Evolutionary conservation across 768 basidiomycete species (phyloP), one percentile per base, ranked within the genome.

Genomic region (Lentinula boryana): DNA sequence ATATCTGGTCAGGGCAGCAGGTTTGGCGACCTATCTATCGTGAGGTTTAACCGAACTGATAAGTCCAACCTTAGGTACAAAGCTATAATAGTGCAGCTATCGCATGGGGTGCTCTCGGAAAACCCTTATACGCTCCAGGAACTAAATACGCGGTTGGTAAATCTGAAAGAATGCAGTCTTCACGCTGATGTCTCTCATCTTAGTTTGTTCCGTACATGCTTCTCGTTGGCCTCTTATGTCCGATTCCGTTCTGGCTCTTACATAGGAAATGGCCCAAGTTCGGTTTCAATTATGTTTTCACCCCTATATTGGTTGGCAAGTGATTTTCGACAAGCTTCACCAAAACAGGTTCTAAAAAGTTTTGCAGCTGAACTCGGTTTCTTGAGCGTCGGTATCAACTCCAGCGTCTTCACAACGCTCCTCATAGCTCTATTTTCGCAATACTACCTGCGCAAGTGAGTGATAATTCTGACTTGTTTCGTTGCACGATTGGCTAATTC

Each of bases 1-100:
- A 81, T 68, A 76, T 83, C 46, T 84, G 82, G 81, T 81, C 78
- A 38, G 82, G 82, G 8, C 81, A 82, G 66, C 80, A 82, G 66
- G 76, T 72, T n/a, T 12, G 46, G 40, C 35, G n/a, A 21, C 10
- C n/a, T 18, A 8, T 38, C 12, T 5, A 18, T 15, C 15, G 13
- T 52, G 12, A 5, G 50, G 7, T 3, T 21, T 5, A 32, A 18
- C 16, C 7, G 32, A 38, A 10, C 35, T 12, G 13, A 16, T 35
- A 56, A 27, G 41, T 41, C 10, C 5, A 35, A 10, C 7, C n/a
- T n/a, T 41, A 71, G 69, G 74, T 79, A 2, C 78, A 80, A 70
- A 68, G 69, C 8, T 83, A 80, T 67, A 83, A 84, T 70, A 78
- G 74, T 50, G 76, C 74, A 56, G 83, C 82, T 9, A 75, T 84